Conservation (phyloP, 2,329 filamentous ascomycete species). For the Cercospora nicotianae region DNA sequence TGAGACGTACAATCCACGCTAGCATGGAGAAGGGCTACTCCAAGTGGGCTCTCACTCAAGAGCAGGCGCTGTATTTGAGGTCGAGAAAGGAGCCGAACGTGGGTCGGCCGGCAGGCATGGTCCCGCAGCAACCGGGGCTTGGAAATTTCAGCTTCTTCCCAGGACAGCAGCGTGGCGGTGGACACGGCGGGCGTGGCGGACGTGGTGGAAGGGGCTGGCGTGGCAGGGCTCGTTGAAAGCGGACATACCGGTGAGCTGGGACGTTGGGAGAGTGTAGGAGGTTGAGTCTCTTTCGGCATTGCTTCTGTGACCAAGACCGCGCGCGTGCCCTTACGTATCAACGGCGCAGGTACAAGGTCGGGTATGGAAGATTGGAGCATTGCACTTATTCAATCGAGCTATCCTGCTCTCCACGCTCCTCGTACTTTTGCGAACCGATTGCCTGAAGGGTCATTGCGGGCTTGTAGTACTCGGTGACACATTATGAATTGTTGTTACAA, state of each 20-base stretch:
- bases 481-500: neutral
- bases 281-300: neutral
- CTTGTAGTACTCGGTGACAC: no score
- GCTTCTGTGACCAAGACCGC: no score
- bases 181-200: neutral
- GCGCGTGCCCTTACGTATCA: no score
- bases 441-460: no score
- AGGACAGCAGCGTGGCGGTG: conserved; percentile 1
- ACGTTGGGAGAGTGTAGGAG: neutral
- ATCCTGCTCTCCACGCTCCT: no score
- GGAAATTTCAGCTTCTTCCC: conserved; percentile 25
- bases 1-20: conserved; percentile 21
- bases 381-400: no score
- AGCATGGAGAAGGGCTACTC: conserved; percentile 27
- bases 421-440: no score
- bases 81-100: conserved; percentile 23
- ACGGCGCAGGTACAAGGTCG: no score
- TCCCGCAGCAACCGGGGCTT: neutral
- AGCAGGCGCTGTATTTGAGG: conserved; percentile 24
- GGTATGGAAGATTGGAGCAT: no score
- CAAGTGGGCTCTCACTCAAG: conserved; percentile 23
- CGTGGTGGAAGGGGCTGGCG: conserved; percentile 11
- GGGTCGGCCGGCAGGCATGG: conserved; percentile 13
- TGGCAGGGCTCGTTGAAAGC: neutral
- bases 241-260: neutral